Evolutionary conservation across 257 asterid species (phyloP), one percentile per base, ranked within the genome.

Genomic region (Solanum lycopersicoides): DNA sequence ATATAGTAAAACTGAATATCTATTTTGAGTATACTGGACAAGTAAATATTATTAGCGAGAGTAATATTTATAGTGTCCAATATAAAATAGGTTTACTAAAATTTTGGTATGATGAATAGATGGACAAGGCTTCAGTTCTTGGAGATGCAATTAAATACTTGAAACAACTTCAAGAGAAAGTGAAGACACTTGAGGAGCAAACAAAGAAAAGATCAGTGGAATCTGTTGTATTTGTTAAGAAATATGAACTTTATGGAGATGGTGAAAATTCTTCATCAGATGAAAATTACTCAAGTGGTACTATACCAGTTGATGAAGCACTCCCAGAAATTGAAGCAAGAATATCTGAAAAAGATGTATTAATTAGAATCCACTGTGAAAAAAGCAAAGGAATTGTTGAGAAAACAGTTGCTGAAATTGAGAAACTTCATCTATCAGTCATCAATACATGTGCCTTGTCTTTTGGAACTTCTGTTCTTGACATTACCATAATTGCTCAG

Each of bases 41-140:
- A 21, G 14, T 9, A 60, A 60, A 23, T 18, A 18, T 56, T 3
- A 56, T 1, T 7, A 0, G 0, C 2, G 5, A 4, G n/a, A 56
- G n/a, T 56, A 56, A 56, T 56, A 56, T 18, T 7, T 56, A 10
- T 13, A 63, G 23, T 63, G 71, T 63, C 15, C 71, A n/a, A 63
- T 65, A 65, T 25, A 10, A 35, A 73, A 6, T 73, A 74, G 3
- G 16, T 1, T n/a, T 41, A 76, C 6, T 75, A 42, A 44, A 4
- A 0, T 7, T 44, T 44, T 77, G 3, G 20, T 44, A 3, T 79
- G 34, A 20, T 71, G 28, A 37, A 25, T 89, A 94, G 97, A 93
- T 94, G 96, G 98, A 95, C 86, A 95, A 94, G 93, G 98, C 98
- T n/a, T 92, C 97, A 13, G 93, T 95, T 89, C 98, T 95, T 86